Evolutionary conservation across 2,329 filamentous ascomycete species (phyloP).

Genomic region (Hypoxylon sp.): DNA sequence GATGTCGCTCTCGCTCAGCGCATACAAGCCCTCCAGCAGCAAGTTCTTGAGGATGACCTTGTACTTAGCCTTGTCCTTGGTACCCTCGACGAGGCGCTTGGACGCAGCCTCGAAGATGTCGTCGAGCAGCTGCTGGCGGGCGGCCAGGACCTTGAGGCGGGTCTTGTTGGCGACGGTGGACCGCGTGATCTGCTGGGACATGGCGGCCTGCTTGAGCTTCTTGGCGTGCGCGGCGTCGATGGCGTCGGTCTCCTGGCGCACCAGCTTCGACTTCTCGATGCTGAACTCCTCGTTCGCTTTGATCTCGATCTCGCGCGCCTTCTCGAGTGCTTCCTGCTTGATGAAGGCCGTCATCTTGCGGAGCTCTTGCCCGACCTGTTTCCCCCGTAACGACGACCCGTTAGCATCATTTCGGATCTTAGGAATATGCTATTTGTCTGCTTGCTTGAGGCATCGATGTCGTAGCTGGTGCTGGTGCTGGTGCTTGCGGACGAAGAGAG

Average conservation of each 20-base stretch:
- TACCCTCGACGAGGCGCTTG: constrained; percentile 76
- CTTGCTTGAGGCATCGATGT: constrained; percentile 42
- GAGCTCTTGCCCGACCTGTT: constrained; percentile 94
- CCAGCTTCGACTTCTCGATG: constrained; percentile 98
- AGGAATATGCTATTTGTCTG: constrained; percentile 16
- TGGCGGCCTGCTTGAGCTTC: constrained; percentile 98
- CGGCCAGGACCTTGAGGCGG: constrained; percentile 86
- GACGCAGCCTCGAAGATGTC: constrained; percentile 86
- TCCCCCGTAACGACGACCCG: constrained; percentile 7
- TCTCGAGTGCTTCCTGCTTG: constrained; percentile 97
- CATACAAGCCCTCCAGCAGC: constrained; percentile 91
- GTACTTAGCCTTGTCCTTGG: constrained; percentile 82
- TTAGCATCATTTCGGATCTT: constrained; percentile 11
- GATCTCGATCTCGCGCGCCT: constrained; percentile 96
- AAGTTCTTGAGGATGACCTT: constrained; percentile 81
- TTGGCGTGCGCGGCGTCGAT: constrained; percentile 97
- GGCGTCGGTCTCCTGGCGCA: constrained; percentile 91
- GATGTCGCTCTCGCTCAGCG: constrained; percentile 84
- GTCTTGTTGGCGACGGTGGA: constrained; percentile 98
- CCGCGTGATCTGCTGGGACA: constrained; percentile 98
- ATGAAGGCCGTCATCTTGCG: constrained; percentile 99
- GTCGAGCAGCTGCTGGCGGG: constrained; percentile 92
- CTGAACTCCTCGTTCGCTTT: constrained; percentile 99
- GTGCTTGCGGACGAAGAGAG: constrained; percentile 35
- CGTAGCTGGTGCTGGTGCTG: constrained; percentile 7